These are phyloP conservation scores for Fraxinus xanthoxyloides DNA, from an alignment of 305 asterid genomes.

Conservation along the genomic window DNA sequence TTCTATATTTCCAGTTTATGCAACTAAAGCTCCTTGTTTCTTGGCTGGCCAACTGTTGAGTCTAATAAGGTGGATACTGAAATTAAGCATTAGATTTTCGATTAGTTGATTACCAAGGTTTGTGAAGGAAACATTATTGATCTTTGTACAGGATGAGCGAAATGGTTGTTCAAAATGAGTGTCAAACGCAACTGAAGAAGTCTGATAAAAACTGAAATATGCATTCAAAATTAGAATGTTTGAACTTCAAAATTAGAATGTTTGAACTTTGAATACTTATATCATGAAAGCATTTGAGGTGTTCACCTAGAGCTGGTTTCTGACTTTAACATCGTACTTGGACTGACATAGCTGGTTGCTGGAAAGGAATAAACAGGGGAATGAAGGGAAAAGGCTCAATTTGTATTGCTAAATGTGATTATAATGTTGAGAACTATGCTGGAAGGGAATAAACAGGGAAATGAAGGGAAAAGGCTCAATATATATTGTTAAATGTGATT, in stretches of 20 bases:
- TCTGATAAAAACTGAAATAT: neutral
- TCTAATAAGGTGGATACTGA: neutral
- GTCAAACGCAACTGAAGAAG: neutral
- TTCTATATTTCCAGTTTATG: neutral
- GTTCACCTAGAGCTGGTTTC: neutral
- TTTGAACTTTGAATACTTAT: neutral
- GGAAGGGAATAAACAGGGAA: neutral
- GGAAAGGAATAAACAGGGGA: neutral
- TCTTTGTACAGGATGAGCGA: too few relatives aligned
- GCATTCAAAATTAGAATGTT: neutral
- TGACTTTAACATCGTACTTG: neutral
- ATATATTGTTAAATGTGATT: neutral
- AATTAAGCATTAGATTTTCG: neutral
- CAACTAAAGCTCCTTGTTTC: neutral
- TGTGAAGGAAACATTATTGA: neutral
- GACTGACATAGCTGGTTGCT: neutral
- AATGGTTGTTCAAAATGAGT: conserved; percentile 4
- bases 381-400: neutral
- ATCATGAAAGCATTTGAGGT: neutral
- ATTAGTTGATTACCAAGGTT: neutral
- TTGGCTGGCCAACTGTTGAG: neutral
- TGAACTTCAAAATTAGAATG: neutral
- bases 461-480: neutral
- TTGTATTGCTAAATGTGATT: neutral
- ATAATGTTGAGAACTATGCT: neutral